These are phyloP conservation scores for Nidularia pulvinata DNA, from an alignment of 768 basidiomycete genomes.

Conservation along the genomic window DNA sequence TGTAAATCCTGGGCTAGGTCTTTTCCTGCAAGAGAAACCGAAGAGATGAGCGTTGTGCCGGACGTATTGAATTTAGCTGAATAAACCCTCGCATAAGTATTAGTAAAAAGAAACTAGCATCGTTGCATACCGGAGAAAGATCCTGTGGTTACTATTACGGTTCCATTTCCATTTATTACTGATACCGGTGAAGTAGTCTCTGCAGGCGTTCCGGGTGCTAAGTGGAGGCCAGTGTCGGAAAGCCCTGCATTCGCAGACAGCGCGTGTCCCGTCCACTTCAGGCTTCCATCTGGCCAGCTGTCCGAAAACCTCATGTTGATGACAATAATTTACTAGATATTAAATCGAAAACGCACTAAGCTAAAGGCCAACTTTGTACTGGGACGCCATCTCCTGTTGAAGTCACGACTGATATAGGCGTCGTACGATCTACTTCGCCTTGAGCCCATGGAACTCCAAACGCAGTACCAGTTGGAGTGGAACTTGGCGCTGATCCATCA, in stretches of 20 bases:
- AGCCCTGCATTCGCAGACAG: slow-evolving; percentile 22
- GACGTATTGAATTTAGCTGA: slow-evolving; percentile 27
- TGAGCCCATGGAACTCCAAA: slow-evolving; percentile 35
- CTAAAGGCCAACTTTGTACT: slow-evolving; percentile 29
- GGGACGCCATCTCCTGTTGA: slow-evolving; percentile 12
- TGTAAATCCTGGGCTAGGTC: slow-evolving; percentile 21
- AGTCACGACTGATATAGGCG: slow-evolving; percentile 8
- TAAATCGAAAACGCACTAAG: slow-evolving; percentile 19
- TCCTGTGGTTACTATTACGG: slow-evolving; percentile 28
- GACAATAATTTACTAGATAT: background rate
- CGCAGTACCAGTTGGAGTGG: slow-evolving; percentile 26
- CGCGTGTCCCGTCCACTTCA: slow-evolving; percentile 39
- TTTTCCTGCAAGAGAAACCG: slow-evolving; percentile 22
- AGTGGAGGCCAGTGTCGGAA: slow-evolving; percentile 11
- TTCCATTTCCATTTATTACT: slow-evolving; percentile 16
- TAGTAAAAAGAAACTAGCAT: background rate
- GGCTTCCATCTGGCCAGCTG: slow-evolving; percentile 35
- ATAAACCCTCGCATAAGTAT: background rate
- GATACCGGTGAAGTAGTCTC: slow-evolving; percentile 28
- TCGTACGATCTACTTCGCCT: slow-evolving; percentile 33
- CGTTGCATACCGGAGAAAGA: slow-evolving; percentile 22
- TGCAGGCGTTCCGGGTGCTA: slow-evolving; percentile 26
- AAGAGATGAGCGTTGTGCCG: slow-evolving; percentile 25
- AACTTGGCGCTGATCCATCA: slow-evolving; percentile 21
- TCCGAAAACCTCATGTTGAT: background rate